These are phyloP conservation scores for Aspergillus aculeatinus DNA, from an alignment of 2,329 filamentous ascomycete species.

Conservation along the genomic window DNA sequence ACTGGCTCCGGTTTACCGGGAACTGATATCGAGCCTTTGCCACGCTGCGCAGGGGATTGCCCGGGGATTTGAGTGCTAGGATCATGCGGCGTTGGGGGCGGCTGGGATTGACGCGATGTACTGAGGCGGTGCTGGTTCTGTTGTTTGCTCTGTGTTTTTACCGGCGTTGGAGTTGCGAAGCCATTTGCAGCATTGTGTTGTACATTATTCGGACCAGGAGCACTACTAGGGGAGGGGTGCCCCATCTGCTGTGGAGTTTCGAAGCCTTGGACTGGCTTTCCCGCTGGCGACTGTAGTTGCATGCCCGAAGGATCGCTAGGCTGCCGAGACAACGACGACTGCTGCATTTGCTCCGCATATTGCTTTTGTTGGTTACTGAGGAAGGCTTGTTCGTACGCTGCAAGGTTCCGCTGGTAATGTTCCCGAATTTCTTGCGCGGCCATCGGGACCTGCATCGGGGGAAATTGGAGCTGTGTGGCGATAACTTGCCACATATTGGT, in stretches of 20 bases:
- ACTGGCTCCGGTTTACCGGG: conserved; percentile 31
- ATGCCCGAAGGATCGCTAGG: conserved; percentile 39
- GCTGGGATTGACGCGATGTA: conserved; percentile 35
- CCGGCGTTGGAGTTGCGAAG: conserved; percentile 39
- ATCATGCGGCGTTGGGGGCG: conserved; percentile 31
- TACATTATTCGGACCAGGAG: conserved; percentile 31
- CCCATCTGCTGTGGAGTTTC: conserved; percentile 34
- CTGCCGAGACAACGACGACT: conserved; percentile 43
- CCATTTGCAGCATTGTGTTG: conserved; percentile 40
- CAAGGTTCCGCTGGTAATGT: conserved; percentile 73
- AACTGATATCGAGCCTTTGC: conserved; percentile 26
- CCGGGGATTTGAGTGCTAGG: conserved; percentile 27
- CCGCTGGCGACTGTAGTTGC: conserved; percentile 45
- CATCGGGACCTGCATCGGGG: conserved; percentile 61
- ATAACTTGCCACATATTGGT: conserved; percentile 73
- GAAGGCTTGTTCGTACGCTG: conserved; percentile 66
- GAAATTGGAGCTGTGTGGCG: conserved; percentile 62
- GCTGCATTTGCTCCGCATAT: conserved; percentile 44
- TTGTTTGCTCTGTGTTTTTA: conserved; percentile 35
- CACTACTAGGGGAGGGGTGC: conserved; percentile 33
- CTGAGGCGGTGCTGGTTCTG: conserved; percentile 31
- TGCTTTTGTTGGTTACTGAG: conserved; percentile 48
- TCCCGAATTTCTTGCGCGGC: conserved; percentile 68
- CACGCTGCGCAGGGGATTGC: conserved; percentile 30
- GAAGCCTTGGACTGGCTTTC: conserved; percentile 53